A percentile compares a stretch with the other conserved stretches of the same genome.
Conservation (phyloP, 805 yeast genomes). For the Monosporozyma aerobia region DNA sequence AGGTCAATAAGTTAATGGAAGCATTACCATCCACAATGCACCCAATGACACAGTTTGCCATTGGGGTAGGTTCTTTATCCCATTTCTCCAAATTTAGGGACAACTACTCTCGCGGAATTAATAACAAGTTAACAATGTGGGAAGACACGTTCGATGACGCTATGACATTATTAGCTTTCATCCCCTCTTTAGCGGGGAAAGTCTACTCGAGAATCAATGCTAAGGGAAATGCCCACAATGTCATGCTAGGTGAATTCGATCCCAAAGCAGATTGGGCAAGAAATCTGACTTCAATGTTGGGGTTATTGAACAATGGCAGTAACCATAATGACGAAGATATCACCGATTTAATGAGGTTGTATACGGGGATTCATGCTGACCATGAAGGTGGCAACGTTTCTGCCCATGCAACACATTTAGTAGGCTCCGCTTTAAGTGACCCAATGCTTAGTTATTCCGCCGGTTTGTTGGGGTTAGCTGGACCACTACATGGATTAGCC, state of each 20-base stretch:
- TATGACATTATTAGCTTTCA: constrained; percentile 57
- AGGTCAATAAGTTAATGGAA: constrained; percentile 52
- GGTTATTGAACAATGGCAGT: constrained; percentile 25
- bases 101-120: constrained; percentile 59
- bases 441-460: constrained; percentile 71
- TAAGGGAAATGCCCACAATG: constrained; percentile 35
- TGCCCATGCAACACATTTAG: constrained; percentile 78
- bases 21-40: constrained; percentile 59
- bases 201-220: constrained; percentile 55
- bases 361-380: constrained; percentile 73
- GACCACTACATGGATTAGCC: constrained; percentile 80
- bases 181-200: constrained; percentile 61
- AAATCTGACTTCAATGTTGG: constrained; percentile 58
- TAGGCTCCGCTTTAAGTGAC: constrained; percentile 71
- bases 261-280: constrained; percentile 58
- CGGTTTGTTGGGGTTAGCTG: constrained; percentile 76
- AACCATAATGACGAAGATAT: constrained; percentile 34
- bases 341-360: constrained; percentile 67
- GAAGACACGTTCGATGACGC: constrained; percentile 65
- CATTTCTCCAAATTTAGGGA: constrained; percentile 61
- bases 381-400: constrained; percentile 89
- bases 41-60: constrained; percentile 78
- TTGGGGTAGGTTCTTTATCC: constrained; percentile 66
- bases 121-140: constrained; percentile 66
- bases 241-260: constrained; percentile 41